Evolutionary conservation across 208 protist genomes (phyloP).

Genomic region (Acanthamoeba quina): DNA sequence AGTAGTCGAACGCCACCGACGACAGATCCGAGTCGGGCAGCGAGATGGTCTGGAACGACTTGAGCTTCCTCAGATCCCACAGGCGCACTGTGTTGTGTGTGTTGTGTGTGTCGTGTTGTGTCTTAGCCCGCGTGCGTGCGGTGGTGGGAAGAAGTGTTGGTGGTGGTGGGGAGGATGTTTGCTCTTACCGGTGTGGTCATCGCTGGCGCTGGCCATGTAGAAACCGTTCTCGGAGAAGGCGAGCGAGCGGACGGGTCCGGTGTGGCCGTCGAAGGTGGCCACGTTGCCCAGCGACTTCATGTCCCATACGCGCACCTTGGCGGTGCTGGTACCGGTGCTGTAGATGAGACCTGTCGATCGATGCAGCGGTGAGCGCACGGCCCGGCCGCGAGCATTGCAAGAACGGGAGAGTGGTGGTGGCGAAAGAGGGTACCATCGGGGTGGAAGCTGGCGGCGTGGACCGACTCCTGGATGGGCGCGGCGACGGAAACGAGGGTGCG

Average conservation of each 20-base stretch:
- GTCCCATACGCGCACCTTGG: slow-evolving; percentile 94
- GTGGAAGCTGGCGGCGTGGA: slow-evolving; percentile 45
- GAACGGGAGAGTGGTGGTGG: not conserved
- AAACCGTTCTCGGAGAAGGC: slow-evolving; percentile 90
- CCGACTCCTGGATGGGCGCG: not conserved
- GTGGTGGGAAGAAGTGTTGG: not conserved
- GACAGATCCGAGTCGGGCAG: not conserved
- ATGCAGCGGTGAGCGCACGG: slow-evolving; percentile 89
- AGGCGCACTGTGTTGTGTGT: slow-evolving; percentile 81
- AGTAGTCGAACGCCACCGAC: slow-evolving; percentile 81
- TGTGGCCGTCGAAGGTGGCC: slow-evolving; percentile 88
- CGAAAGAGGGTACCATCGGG: not conserved
- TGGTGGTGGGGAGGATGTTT: not conserved
- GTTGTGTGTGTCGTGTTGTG: not conserved
- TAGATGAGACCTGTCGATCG: slow-evolving; percentile 86
- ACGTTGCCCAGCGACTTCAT: slow-evolving; percentile 91
- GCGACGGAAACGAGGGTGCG: not conserved
- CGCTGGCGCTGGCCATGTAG: slow-evolving; percentile 92
- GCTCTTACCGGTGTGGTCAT: slow-evolving; percentile 88
- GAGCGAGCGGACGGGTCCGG: slow-evolving; percentile 84
- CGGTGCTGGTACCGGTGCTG: slow-evolving; percentile 81
- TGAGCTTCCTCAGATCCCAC: slow-evolving; percentile 97
- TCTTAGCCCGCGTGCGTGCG: not conserved
- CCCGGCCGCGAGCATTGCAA: not conserved
- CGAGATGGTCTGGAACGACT: slow-evolving; percentile 84